Evolutionary conservation across 2,329 filamentous ascomycete genomes (phyloP), one percentile per base, ranked within the genome.

Genomic region (Ophidiomyces ophidiicola): DNA sequence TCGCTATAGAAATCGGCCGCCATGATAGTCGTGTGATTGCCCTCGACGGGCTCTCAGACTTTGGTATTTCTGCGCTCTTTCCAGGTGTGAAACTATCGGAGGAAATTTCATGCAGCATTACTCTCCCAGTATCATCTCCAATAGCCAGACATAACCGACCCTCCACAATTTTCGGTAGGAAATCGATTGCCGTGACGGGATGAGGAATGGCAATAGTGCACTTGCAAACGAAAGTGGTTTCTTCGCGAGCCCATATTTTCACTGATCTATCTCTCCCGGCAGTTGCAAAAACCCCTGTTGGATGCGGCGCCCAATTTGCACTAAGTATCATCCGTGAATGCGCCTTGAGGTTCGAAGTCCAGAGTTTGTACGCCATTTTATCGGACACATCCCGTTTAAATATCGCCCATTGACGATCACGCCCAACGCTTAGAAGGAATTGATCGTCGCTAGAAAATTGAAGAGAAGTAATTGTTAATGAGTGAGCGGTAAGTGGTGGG

Each of bases 291-390:
- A 71, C 58, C 4, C 60, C 50, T 6, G 57, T 53, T 5, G 54
- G 42, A 0, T 49, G 28, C 1, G 80, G 80, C 1, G 80, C 78
- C 88, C 90, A 98, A 2, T 82, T 76, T 1, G 78, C 82, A 54
- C 86, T 85, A 10, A 96, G 69, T 32, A 98, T 87, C 86, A 98
- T 96, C 43, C 90, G 71, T 3, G 81, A 71, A 58, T 98, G 90
- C 0, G 83, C 88, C 61, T 93, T 94, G 1, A 76, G 73, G 51
- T 93, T 85, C 2, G 72, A 67, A 45, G 78, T 67, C 26, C 74
- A 58, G 2, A 80, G 64, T 17, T 58, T 61, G 52, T 82, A 94
- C 10, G 54, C 55, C 4, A 53, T 55, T 11, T 44, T 37, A 3
- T 54, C 54, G 17, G 58, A 51, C 4, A 49, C 52, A 23, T 62